Percentiles rank a stretch among this genome's conserved stretches.
Evolutionary conservation across 371 early-diverging fungal species (phyloP).

Genomic region (Umbelopsis sp.): DNA sequence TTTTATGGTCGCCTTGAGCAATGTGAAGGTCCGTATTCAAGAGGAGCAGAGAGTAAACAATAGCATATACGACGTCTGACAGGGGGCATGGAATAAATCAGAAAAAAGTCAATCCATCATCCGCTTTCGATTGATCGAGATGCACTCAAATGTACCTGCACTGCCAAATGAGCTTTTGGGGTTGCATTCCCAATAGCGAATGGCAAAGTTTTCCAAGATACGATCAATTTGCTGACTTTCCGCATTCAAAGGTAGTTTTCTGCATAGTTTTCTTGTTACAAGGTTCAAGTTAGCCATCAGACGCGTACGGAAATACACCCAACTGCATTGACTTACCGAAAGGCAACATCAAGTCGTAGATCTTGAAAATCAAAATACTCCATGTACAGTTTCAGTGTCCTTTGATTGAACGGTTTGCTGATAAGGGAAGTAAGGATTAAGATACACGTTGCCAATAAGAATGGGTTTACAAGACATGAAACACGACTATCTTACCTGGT

Average conservation of each 20-base stretch:
- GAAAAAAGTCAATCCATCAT: no score
- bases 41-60: slow-evolving; percentile 80
- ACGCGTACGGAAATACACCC: no score
- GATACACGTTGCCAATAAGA: no score
- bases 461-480: background rate
- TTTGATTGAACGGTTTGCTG: slow-evolving; percentile 52
- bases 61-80: slow-evolving; percentile 75
- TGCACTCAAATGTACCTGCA: slow-evolving; percentile 20
- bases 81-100: no score
- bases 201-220: slow-evolving; percentile 71
- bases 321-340: slow-evolving; percentile 47
- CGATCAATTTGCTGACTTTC: slow-evolving; percentile 89
- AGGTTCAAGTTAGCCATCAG: background rate
- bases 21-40: slow-evolving; percentile 91
- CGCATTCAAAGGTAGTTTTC: slow-evolving; percentile 73
- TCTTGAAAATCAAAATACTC: slow-evolving; percentile 71
- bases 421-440: no score
- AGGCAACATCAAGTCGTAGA: slow-evolving; percentile 71
- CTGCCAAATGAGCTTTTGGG: slow-evolving; percentile 51
- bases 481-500: slow-evolving; percentile 40
- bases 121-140: no score
- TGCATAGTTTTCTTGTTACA: slow-evolving; percentile 50
- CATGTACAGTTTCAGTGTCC: slow-evolving; percentile 68
- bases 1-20: slow-evolving; percentile 61
- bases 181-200: slow-evolving; percentile 78